Evolutionary conservation across 1,284 basidiomycete species (phyloP).

Genomic region (Cryptococcus sp.): DNA sequence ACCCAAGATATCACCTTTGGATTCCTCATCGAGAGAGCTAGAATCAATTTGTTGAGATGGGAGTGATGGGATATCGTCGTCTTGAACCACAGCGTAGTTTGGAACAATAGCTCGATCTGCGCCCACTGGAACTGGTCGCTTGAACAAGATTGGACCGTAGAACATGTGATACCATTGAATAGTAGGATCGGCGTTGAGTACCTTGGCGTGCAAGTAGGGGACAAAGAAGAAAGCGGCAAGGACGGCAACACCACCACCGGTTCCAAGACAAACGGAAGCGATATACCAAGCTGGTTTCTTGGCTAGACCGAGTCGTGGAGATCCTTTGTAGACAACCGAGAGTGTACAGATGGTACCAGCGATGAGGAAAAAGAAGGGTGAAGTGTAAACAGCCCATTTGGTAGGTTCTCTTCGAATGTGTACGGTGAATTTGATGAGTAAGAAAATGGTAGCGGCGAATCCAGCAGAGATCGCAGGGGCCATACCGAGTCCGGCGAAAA

Average conservation of each 20-base stretch:
- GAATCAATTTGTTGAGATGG: not conserved
- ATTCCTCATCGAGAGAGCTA: slow-evolving; percentile 1
- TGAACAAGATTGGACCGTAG: slow-evolving; percentile 48
- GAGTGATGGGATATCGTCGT: slow-evolving; percentile 19
- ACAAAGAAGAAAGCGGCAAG: slow-evolving; percentile 50
- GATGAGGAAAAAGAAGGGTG: slow-evolving; percentile 50
- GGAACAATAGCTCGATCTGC: slow-evolving; percentile 37
- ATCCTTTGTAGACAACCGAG: slow-evolving; percentile 49
- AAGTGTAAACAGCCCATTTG: slow-evolving; percentile 44
- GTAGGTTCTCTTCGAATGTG: slow-evolving; percentile 45
- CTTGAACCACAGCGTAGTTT: slow-evolving; percentile 40
- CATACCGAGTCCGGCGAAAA: slow-evolving; percentile 48
- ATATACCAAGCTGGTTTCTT: slow-evolving; percentile 40
- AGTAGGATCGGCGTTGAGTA: slow-evolving; percentile 49
- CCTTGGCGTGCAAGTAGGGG: slow-evolving; percentile 49
- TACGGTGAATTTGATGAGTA: slow-evolving; percentile 47
- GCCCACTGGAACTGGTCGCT: slow-evolving; percentile 33
- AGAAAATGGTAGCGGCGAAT: slow-evolving; percentile 48
- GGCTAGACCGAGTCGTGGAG: slow-evolving; percentile 47
- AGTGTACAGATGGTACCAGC: slow-evolving; percentile 42
- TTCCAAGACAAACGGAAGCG: slow-evolving; percentile 45
- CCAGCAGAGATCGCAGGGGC: slow-evolving; percentile 44
- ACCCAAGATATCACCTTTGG: not conserved
- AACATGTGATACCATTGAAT: slow-evolving; percentile 47
- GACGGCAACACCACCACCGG: slow-evolving; percentile 42